Base-by-base conservation (phyloP, 257 asterid genomes). In the Oldenlandia corymbosa region DNA sequence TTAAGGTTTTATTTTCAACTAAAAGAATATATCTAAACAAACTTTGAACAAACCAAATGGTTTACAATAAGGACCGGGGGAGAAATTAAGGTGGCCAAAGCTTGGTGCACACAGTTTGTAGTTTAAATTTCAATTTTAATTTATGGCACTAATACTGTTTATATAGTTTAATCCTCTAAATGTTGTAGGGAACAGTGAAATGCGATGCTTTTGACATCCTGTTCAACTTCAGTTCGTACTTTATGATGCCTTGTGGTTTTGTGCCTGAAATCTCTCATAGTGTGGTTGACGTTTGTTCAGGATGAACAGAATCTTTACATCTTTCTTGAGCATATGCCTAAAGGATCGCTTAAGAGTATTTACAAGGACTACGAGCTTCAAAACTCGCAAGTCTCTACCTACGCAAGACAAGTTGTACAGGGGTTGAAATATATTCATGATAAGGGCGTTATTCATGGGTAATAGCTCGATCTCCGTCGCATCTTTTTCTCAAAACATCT, bases 381-480 rank as follows among this genome's bases (percentile, higher is more conserved):
- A 66, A 96, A 93, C 73, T 76, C 92, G 30, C 92, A 78, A 62
- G 97, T 87, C 64, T 93, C 94, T 30, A 71, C 80, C 62, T 93
- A 90, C 60, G 85, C 99, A 39, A 80, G 96, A 70, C 99, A 93
- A 82, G 87, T 93, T 79, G 79, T 93, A 64, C 90, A 79, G 69
- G 99, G 99, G 67, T 78, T 93, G 82, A 82, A 85, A 74, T 93
- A 93, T 78, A 83, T 93, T 73, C 99, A 93, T 46, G 90, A 85
- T 75, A 83, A 71, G 63, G 71, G 84, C 69, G 95, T 93, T 62
- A 78, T 93, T 62, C 99, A 93, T 90, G 87, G 99, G 99, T 92
- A 26, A 24, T 28, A 18, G 21, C 28, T 2, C 2, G 12, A 20
- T 5, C 1, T 54, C 41, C 28, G 23, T 54, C 11, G 41, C 60